A percentile compares a stretch with the other conserved stretches of the same genome.
phyloP scores from a whole-genome alignment of 2,329 filamentous ascomycete species.

The Diaporthe caulivora region DNA sequence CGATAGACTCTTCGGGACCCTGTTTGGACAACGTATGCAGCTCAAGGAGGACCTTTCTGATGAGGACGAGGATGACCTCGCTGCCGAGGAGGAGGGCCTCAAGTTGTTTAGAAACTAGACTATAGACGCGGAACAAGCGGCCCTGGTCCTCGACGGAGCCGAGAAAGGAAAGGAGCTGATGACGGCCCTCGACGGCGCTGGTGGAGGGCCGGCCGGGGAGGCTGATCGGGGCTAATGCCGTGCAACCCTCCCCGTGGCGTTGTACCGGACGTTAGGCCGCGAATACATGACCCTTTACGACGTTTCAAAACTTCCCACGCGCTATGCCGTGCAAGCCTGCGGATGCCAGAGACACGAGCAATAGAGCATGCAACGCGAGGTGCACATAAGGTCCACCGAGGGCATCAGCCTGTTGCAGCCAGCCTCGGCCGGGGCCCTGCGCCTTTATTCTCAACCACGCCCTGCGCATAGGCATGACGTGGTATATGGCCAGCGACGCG shows the following conservation, averaged over 20 bases:
- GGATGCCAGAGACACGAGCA: constrained; percentile 52
- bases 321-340: constrained; percentile 22
- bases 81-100: constrained; percentile 66
- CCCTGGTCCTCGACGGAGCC: not conserved
- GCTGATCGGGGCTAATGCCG: not conserved
- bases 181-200: not conserved
- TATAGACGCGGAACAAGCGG: not conserved
- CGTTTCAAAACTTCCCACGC: not conserved
- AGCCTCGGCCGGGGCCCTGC: constrained; percentile 36
- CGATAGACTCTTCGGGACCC: constrained; percentile 80
- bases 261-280: not conserved
- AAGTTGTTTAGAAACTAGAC: constrained; percentile 63
- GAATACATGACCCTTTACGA: not conserved
- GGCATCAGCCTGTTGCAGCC: constrained; percentile 42
- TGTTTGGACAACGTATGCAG: constrained; percentile 78
- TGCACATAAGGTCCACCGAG: constrained; percentile 63
- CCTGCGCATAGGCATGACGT: constrained; percentile 61
- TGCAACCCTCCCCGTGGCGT: not conserved
- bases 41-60: constrained; percentile 70
- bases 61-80: constrained; percentile 62
- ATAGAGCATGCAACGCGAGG: constrained; percentile 55
- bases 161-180: not conserved
- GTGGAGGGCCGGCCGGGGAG: constrained; percentile 23
- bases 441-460: constrained; percentile 52
- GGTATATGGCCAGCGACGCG: constrained; percentile 60